A percentile compares a stretch with the other conserved stretches of the same genome.
Evolutionary conservation across 192 early-diverging fungal species (phyloP).

Genomic region (Coemansia erecta): DNA sequence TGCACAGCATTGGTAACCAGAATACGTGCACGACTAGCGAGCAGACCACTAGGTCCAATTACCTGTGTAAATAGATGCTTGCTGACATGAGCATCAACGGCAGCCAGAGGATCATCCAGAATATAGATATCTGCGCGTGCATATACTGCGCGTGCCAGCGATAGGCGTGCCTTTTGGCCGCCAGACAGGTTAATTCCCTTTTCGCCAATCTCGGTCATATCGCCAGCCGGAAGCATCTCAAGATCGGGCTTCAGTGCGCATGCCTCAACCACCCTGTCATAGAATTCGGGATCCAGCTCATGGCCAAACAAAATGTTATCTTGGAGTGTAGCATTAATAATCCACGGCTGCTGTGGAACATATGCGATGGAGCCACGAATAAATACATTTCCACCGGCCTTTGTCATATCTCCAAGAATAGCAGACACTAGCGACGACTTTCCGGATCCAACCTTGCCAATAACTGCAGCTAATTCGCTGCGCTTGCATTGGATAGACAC

Average conservation of each 20-base stretch:
- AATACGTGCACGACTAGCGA: constrained; percentile 52
- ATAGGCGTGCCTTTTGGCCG: too few species aligned
- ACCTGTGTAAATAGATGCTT: constrained; percentile 59
- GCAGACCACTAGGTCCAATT: constrained; percentile 49
- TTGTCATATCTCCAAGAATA: constrained; percentile 58
- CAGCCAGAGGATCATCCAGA: constrained; percentile 19
- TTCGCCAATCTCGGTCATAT: constrained; percentile 62
- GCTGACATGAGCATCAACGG: constrained; percentile 64
- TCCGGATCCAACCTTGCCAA: constrained; percentile 63
- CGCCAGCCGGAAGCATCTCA: constrained; percentile 56
- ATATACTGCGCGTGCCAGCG: constrained; percentile 43
- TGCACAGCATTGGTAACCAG: constrained; percentile 61
- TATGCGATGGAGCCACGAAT: constrained; percentile 51
- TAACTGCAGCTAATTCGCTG: constrained; percentile 58
- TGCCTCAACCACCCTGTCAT: constrained; percentile 56
- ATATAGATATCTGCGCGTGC: constrained; percentile 62
- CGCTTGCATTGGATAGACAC: constrained; percentile 45
- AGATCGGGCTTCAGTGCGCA: constrained; percentile 58
- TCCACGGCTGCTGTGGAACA: constrained; percentile 65
- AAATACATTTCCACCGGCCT: constrained; percentile 21
- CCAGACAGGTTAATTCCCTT: constrained; percentile 64
- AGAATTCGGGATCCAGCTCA: constrained; percentile 52
- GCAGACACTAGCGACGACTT: constrained; percentile 64
- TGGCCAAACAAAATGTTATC: constrained; percentile 69
- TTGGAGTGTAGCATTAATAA: constrained; percentile 62